Conservation (phyloP, 2,329 filamentous ascomycete species). For the Fusarium sp. region DNA sequence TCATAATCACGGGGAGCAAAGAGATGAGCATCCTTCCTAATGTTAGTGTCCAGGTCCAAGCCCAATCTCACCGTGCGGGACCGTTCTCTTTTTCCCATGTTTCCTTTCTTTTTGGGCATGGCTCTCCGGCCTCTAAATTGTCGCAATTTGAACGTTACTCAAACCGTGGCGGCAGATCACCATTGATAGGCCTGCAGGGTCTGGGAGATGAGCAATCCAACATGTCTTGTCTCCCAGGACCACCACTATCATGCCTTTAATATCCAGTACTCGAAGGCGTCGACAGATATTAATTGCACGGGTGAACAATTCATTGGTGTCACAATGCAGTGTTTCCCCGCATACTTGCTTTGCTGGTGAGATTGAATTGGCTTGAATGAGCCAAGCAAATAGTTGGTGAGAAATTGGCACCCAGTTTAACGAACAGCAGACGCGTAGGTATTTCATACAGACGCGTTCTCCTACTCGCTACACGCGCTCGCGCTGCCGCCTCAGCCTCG, state of each 20-base stretch:
- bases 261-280: slow-evolving; percentile 20
- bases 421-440: slow-evolving; percentile 20
- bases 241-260: slow-evolving; percentile 25
- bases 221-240: slow-evolving; percentile 25
- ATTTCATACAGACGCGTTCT: slow-evolving; percentile 25
- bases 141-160: slow-evolving; percentile 31
- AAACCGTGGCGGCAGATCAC: slow-evolving; percentile 5
- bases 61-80: slow-evolving; percentile 32
- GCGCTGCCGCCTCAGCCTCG: slow-evolving; percentile 29
- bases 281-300: slow-evolving; percentile 9
- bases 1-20: slow-evolving; percentile 15
- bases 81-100: slow-evolving; percentile 24
- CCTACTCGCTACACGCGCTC: slow-evolving; percentile 16
- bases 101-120: slow-evolving; percentile 30
- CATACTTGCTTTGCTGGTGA: not conserved
- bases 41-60: slow-evolving; percentile 18
- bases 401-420: slow-evolving; percentile 1
- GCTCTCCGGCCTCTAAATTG: slow-evolving; percentile 30
- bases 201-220: slow-evolving; percentile 33
- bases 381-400: slow-evolving; percentile 31
- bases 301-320: slow-evolving; percentile 17
- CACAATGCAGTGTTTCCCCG: slow-evolving; percentile 10
- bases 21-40: slow-evolving; percentile 28
- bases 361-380: not conserved
- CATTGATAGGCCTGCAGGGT: slow-evolving; percentile 27